These are phyloP conservation scores for Striga asiatica DNA, from an alignment of 257 asterid species.

Conservation along the genomic window DNA sequence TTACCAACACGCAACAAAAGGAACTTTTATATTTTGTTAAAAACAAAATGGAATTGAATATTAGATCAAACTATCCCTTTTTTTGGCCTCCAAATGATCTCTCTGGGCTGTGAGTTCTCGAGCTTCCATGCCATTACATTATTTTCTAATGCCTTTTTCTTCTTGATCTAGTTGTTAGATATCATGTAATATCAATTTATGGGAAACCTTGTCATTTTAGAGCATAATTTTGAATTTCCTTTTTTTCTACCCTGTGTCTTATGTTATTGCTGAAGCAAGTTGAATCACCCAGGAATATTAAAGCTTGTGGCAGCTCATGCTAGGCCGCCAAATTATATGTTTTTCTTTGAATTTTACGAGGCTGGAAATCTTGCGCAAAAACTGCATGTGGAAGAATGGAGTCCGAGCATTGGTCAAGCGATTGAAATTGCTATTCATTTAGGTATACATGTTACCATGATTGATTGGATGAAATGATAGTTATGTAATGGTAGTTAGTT, in stretches of 20 bases:
- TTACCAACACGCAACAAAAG: no score
- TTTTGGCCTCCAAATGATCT: no score
- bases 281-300: conserved; percentile 74
- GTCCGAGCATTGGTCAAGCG: conserved; percentile 42
- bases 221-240: conserved; percentile 4
- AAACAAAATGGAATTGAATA: no score
- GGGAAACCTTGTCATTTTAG: not conserved
- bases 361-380: conserved; percentile 66
- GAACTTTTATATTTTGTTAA: no score
- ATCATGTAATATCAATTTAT: not conserved
- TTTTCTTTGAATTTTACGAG: conserved; percentile 64
- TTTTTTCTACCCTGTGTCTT: not conserved
- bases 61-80: no score
- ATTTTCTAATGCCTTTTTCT: no score
- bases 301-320: conserved; percentile 89
- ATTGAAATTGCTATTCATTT: conserved; percentile 35
- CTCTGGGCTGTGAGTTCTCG: no score
- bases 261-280: conserved; percentile 44
- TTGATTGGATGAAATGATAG: not conserved
- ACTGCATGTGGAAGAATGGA: conserved; percentile 78
- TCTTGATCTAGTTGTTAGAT: conserved; percentile 1
- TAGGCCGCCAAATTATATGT: conserved; percentile 82
- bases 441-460: conserved; percentile 36
- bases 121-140: no score
- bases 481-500: no score